Evolutionary conservation across 2,329 filamentous ascomycete genomes (phyloP).

Genomic region (Orbilia javanica): DNA sequence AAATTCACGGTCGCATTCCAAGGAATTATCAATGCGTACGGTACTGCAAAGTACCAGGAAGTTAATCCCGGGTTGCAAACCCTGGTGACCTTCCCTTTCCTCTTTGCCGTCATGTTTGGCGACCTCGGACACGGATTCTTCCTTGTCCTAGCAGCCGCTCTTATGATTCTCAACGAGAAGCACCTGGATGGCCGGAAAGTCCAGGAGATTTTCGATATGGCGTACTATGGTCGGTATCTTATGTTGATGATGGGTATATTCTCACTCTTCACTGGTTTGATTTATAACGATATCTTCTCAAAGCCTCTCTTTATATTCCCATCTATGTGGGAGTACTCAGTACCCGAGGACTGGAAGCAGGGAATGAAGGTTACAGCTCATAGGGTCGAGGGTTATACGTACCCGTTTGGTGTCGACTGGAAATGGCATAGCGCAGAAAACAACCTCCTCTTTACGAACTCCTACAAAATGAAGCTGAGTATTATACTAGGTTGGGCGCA

Average conservation of each 20-base stretch:
- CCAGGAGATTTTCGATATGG: constrained; percentile 97
- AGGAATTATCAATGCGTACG: constrained; percentile 98
- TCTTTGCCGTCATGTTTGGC: constrained; percentile 99
- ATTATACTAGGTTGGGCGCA: constrained; percentile 97
- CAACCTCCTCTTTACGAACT: constrained; percentile 94
- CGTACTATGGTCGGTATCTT: constrained; percentile 98
- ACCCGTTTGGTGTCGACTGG: constrained; percentile 95
- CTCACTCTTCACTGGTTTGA: constrained; percentile 94
- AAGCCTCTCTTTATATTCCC: constrained; percentile 89
- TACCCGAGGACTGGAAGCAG: constrained; percentile 76
- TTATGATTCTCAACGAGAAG: constrained; percentile 98
- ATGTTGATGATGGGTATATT: constrained; percentile 98
- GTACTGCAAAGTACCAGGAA: constrained; percentile 96
- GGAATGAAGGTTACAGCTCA: constrained; percentile 75
- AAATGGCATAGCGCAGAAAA: constrained; percentile 98
- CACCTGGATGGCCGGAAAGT: constrained; percentile 85
- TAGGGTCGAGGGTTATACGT: constrained; percentile 82
- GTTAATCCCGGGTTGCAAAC: constrained; percentile 96
- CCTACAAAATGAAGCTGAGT: constrained; percentile 99
- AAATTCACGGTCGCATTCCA: constrained; percentile 98
- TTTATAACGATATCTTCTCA: constrained; percentile 98
- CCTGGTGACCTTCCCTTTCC: constrained; percentile 98
- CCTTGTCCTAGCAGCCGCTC: constrained; percentile 83
- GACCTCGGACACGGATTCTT: constrained; percentile 94
- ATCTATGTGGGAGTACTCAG: constrained; percentile 86